Evolutionary conservation across 306 rosid genomes (phyloP), one percentile per base, ranked within the genome.

Genomic region (Casuarina equisetifolia): DNA sequence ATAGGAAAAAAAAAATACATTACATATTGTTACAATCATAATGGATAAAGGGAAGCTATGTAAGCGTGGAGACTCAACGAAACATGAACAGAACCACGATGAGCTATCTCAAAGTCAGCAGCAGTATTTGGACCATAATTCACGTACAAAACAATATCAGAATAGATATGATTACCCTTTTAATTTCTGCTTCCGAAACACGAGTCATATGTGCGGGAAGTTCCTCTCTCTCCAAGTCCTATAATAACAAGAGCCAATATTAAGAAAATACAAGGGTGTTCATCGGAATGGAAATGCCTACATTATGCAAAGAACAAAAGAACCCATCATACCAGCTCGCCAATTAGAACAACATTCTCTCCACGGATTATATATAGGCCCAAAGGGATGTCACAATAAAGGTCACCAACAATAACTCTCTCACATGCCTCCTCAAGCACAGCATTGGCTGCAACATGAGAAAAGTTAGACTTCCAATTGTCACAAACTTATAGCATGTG

Each of bases 311-410:
- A 10, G 42, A 76, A 78, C 59, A 10, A 80, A 49, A 35, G 32
- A 45, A 80, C 62, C 45, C 32, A 16, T 59, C 91, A 48, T 89
- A 94, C 98, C 95, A 94, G 91, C 77, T 94, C 98, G 77, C 98
- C 98, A 63, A 94, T 92, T 80, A 94, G 77, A 71, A 94, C 98
- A 51, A 94, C 98, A 79, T 94, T 94, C 85, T 94, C 98, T 79
- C 98, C 98, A 46, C 97, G 97, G 73, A 94, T 94, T 42, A 94
- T 89, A 53, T 94, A 94, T 32, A 94, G 93, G 77, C 98, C 98
- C 74, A 94, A 81, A 69, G 94, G 95, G 81, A 94, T 89, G 83
- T 94, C 98, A 63, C 97, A 90, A 80, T 89, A 94, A 64, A 90
- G 89, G 3, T 94, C 97, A 20, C 97, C 97, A 45, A 94, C 98